A percentile compares a stretch with the other conserved stretches of the same genome.
These are phyloP conservation scores for Torulaspora indica DNA, from an alignment of 805 yeast species.

Conservation along the genomic window DNA sequence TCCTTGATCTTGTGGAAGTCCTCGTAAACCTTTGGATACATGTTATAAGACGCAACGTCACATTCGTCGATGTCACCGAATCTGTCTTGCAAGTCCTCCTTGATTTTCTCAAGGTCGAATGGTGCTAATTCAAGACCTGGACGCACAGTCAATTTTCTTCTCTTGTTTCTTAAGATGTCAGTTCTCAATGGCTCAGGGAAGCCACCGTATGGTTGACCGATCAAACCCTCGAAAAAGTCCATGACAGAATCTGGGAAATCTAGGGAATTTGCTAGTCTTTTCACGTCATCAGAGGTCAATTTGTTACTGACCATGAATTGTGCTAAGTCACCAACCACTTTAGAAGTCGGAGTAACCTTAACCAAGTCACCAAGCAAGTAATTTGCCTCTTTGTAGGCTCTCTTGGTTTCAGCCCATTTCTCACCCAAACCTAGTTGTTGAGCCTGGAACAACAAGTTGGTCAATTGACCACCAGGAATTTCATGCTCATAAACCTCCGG, in stretches of 20 bases:
- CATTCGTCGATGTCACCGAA: constrained; percentile 77
- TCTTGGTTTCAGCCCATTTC: constrained; percentile 94
- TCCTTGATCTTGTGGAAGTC: constrained; percentile 69
- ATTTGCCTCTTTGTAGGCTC: constrained; percentile 89
- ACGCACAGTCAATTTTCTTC: constrained; percentile 81
- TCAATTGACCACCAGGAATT: constrained; percentile 99
- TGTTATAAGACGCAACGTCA: constrained; percentile 91
- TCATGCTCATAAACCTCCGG: constrained; percentile 98
- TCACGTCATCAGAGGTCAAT: constrained; percentile 77
- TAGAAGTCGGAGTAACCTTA: constrained; percentile 98
- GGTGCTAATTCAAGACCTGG: constrained; percentile 92
- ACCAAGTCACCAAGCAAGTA: constrained; percentile 90
- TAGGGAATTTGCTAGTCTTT: constrained; percentile 77
- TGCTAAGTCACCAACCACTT: constrained; percentile 99
- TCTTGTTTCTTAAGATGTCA: constrained; percentile 83
- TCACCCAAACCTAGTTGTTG: constrained; percentile 97
- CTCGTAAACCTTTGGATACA: constrained; percentile 98
- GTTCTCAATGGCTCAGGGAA: constrained; percentile 99
- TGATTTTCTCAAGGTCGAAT: constrained; percentile 66
- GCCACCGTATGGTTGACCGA: constrained; percentile 99
- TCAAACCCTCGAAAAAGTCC: constrained; percentile 97
- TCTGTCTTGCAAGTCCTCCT: constrained; percentile 67
- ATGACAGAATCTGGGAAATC: constrained; percentile 98
- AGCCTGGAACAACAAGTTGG: constrained; percentile 97
- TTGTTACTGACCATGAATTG: constrained; percentile 98